Conservation (phyloP, 1,284 basidiomycete species). For the Thecaphora frezii region DNA sequence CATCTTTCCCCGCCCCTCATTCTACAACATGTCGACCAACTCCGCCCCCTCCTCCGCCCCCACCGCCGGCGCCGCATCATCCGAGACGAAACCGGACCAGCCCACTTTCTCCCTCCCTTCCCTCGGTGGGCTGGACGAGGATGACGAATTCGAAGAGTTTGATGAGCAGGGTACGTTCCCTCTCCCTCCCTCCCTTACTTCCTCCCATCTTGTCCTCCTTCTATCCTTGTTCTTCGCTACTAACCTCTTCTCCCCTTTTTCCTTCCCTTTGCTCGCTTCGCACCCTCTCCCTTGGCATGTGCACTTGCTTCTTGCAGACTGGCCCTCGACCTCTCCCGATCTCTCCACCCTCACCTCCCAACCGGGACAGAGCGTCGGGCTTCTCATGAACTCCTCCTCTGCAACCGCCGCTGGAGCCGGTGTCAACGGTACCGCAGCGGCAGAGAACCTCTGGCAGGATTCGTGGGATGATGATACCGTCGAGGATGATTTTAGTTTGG, state of each 20-base stretch:
- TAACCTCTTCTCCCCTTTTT: neutral
- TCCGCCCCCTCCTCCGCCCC: too few relatives aligned
- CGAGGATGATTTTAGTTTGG: conserved; percentile 93
- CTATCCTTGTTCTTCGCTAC: too few relatives aligned
- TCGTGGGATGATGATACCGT: conserved; percentile 99
- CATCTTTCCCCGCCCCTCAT: too few relatives aligned
- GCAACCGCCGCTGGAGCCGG: conserved; percentile 12
- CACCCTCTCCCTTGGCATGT: too few relatives aligned
- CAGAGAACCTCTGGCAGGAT: conserved; percentile 87
- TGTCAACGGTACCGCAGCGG: conserved; percentile 5
- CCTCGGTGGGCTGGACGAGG: conserved; percentile 55
- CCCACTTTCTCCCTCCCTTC: conserved; percentile 45
- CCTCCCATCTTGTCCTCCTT: too few relatives aligned
- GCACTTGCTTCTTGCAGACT: neutral
- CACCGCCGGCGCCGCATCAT: too few relatives aligned
- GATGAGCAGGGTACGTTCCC: conserved; percentile 49
- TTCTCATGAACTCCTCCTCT: conserved; percentile 34
- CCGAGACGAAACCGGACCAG: too few relatives aligned
- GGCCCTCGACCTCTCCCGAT: conserved; percentile 4
- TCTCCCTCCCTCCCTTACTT: too few relatives aligned
- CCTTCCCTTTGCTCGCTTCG: neutral
- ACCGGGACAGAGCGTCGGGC: conserved; percentile 27
- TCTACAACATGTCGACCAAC: too few relatives aligned
- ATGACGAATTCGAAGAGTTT: conserved; percentile 59
- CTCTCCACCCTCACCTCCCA: conserved; percentile 12